A percentile compares a stretch with the other conserved stretches of the same genome.
Conservation (phyloP, 1,284 basidiomycete species). For the Fomitopsis palustris region DNA sequence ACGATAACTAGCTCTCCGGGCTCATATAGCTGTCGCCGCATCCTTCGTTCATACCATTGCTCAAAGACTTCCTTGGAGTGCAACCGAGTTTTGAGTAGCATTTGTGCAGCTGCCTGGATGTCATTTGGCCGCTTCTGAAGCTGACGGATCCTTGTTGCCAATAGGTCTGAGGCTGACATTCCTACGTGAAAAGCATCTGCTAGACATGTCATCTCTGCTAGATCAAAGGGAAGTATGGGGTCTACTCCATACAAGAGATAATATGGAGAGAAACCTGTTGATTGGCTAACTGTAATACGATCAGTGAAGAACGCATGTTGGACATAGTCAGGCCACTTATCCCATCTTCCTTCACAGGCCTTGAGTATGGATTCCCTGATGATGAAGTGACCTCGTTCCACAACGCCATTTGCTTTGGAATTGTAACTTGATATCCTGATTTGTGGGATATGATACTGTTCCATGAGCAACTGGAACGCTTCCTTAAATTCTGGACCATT, state of each 20-base stretch:
- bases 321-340: conserved; percentile 8
- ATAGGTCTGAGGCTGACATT: conserved; percentile 11
- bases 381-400: conserved; percentile 14
- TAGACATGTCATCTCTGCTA: conserved; percentile 28
- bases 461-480: background rate
- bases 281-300: conserved; percentile 9
- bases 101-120: conserved; percentile 6
- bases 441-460: background rate
- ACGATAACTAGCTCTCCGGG: conserved; percentile 26
- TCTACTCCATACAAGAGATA: conserved; percentile 25
- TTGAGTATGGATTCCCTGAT: conserved; percentile 13
- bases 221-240: conserved; percentile 28
- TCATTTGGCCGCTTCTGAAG: conserved; percentile 13
- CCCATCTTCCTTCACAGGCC: conserved; percentile 7
- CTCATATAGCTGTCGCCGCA: conserved; percentile 9
- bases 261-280: conserved; percentile 18
- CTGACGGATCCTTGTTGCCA: conserved; percentile 14
- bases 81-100: conserved; percentile 6
- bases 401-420: too few relatives aligned
- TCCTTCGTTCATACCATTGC: background rate
- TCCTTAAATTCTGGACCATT: background rate
- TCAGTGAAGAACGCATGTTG: conserved; percentile 16
- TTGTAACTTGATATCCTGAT: background rate
- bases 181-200: conserved; percentile 6
- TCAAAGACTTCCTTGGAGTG: conserved; percentile 14